Evolutionary conservation across 805 yeast species (phyloP).

Genomic region (Suhomyces xylopsoci): DNA sequence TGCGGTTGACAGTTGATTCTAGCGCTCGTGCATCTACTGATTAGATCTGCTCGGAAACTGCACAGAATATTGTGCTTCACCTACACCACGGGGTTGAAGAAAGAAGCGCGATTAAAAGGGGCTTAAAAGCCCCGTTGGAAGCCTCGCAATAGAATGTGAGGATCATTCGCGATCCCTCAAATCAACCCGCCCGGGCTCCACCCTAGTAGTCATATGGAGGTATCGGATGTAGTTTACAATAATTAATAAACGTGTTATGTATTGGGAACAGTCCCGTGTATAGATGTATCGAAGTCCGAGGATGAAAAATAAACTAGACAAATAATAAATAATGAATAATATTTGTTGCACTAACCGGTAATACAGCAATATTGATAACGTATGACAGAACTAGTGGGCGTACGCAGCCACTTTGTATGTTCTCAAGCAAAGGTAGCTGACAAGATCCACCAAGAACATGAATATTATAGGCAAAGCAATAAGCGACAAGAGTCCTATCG

Average conservation of each 20-base stretch:
- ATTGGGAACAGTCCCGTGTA: not conserved
- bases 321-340: not conserved
- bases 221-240: not conserved
- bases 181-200: not conserved
- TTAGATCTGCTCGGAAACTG: not conserved
- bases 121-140: not conserved
- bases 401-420: slow-evolving; percentile 3
- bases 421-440: slow-evolving; percentile 5
- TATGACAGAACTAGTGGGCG: not conserved
- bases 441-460: slow-evolving; percentile 3
- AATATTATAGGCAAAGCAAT: slow-evolving; percentile 2
- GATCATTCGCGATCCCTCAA: not conserved
- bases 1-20: not conserved
- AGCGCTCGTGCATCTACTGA: not conserved
- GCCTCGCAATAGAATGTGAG: not conserved
- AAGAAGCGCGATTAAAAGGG: not conserved
- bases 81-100: not conserved
- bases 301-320: not conserved
- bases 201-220: not conserved
- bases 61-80: not conserved
- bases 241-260: not conserved
- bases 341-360: not conserved
- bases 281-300: not conserved
- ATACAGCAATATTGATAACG: not conserved
- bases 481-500: slow-evolving; percentile 5